phyloP scores from a whole-genome alignment of 2,329 filamentous ascomycete species.

The Penicillium fuscoglaucum region DNA sequence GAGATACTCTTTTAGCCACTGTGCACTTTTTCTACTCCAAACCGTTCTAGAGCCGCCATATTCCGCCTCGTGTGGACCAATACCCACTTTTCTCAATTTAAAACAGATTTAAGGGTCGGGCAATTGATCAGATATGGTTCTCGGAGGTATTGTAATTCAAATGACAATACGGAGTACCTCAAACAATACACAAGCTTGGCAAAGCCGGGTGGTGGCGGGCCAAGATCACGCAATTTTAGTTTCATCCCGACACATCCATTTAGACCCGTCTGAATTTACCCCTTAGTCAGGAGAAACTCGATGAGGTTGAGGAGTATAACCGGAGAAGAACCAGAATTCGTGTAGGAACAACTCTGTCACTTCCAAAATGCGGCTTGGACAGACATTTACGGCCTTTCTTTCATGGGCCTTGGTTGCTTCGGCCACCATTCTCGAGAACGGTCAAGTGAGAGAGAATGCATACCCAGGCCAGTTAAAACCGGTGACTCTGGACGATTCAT shows the following conservation, averaged over 20 bases:
- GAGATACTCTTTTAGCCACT: neutral
- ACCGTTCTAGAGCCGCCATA: neutral
- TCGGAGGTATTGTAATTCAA: neutral
- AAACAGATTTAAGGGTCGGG: neutral
- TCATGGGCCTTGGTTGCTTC: constrained; percentile 24
- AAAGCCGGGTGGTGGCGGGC: neutral
- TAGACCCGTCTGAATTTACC: neutral
- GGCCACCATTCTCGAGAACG: constrained; percentile 48
- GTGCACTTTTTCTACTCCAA: neutral
- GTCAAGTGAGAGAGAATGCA: constrained; percentile 40
- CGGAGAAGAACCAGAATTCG: neutral
- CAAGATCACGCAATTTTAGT: constrained; percentile 10
- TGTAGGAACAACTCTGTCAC: constrained; percentile 1
- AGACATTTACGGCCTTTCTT: constrained; percentile 9
- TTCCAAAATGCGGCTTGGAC: constrained; percentile 21
- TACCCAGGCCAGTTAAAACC: constrained; percentile 41
- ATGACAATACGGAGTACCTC: neutral
- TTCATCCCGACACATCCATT: neutral
- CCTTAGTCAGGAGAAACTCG: constrained; percentile 3
- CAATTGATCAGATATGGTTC: neutral
- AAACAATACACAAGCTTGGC: neutral
- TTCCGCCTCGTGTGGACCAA: neutral
- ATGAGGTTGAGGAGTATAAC: neutral
- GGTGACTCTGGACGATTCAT: constrained; percentile 37
- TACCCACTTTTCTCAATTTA: neutral